Conservation (phyloP, 2,329 filamentous ascomycete species). For the Pseudogymnoascus sp. region DNA sequence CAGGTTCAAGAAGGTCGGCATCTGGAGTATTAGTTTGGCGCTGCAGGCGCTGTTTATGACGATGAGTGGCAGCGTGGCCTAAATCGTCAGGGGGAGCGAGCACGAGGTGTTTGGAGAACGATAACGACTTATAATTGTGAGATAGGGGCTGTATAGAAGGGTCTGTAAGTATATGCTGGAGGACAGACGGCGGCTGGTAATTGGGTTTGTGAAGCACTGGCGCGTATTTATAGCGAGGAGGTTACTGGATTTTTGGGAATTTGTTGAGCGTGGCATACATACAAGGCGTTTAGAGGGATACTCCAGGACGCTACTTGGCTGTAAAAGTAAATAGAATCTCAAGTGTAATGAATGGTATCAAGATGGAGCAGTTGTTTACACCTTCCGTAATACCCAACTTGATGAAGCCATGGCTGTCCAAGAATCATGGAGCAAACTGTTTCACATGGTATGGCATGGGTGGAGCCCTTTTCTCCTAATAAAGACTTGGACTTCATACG, state of each 20-base stretch:
- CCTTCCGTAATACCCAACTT: neutral
- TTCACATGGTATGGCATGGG: too few relatives aligned
- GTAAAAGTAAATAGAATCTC: slow-evolving; percentile 8
- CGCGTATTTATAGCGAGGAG: neutral
- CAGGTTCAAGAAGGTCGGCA: slow-evolving; percentile 87
- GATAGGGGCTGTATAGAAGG: neutral
- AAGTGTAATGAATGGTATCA: slow-evolving; percentile 5
- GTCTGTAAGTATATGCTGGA: neutral
- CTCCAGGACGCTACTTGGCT: neutral
- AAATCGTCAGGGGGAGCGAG: neutral
- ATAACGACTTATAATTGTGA: slow-evolving; percentile 4
- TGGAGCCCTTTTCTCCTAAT: too few relatives aligned
- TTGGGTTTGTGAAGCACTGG: neutral
- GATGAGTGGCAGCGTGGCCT: slow-evolving; percentile 73
- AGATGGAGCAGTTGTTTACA: neutral
- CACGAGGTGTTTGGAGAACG: neutral
- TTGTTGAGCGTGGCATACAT: slow-evolving; percentile 1
- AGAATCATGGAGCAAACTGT: too few relatives aligned
- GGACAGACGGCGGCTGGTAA: neutral
- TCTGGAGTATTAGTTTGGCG: slow-evolving; percentile 90
- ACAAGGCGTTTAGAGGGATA: slow-evolving; percentile 1
- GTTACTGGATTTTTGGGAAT: neutral
- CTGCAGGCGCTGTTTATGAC: slow-evolving; percentile 93
- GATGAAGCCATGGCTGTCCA: too few relatives aligned
- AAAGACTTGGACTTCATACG: too few relatives aligned